Percentiles rank a stretch among this genome's conserved stretches.
These are phyloP conservation scores for Pholiota adiposa DNA, from an alignment of 1,284 basidiomycete genomes.

Conservation along the genomic window DNA sequence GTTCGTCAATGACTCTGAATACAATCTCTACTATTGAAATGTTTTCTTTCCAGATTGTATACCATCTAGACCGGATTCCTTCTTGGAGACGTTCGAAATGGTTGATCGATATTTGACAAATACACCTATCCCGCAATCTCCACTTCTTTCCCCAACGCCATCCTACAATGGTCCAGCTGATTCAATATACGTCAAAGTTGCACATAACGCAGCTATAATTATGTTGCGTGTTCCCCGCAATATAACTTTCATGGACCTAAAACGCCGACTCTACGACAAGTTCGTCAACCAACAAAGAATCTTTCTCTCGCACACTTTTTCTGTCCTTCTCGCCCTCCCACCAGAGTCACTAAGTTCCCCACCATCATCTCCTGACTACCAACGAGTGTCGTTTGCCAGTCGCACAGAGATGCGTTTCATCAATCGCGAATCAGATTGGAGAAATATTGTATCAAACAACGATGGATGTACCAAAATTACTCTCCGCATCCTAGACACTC, in stretches of 20 bases:
- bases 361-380: constrained; percentile 4
- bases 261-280: constrained; percentile 62
- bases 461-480: constrained; percentile 39
- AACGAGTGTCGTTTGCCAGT: constrained; percentile 28
- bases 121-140: constrained; percentile 8
- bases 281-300: constrained; percentile 62
- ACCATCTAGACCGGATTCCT: constrained; percentile 22
- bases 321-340: constrained; percentile 52
- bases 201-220: constrained; percentile 62
- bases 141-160: constrained; percentile 3
- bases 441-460: constrained; percentile 35
- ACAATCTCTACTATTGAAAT: not conserved
- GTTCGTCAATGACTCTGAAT: constrained; percentile 1
- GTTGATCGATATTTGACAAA: constrained; percentile 4
- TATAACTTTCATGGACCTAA: constrained; percentile 54
- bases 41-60: constrained; percentile 16
- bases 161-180: constrained; percentile 11
- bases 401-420: constrained; percentile 37
- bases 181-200: constrained; percentile 63
- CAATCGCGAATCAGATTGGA: constrained; percentile 45
- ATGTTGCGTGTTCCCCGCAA: constrained; percentile 58
- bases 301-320: constrained; percentile 55
- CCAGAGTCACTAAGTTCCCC: constrained; percentile 10
- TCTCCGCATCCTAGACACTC: constrained; percentile 40
- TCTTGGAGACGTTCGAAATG: constrained; percentile 18